Evolutionary conservation across 1,284 basidiomycete species (phyloP).

Genomic region (Rhodotorula sp.): DNA sequence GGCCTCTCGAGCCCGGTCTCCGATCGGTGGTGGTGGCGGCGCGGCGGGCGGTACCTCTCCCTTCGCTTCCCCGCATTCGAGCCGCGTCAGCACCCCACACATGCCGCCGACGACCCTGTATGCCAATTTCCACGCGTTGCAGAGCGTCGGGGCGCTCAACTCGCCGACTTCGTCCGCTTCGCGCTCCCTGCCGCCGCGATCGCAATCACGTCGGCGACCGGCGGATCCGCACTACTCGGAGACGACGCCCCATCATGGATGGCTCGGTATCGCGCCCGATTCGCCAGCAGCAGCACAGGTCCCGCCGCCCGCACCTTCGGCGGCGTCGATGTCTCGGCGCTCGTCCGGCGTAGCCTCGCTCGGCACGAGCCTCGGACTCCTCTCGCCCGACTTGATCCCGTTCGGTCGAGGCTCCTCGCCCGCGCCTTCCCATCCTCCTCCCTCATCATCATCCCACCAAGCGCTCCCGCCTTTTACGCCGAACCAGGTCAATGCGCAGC

Average conservation of each 20-base stretch:
- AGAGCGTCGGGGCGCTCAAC: slow-evolving; percentile 3
- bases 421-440: neutral
- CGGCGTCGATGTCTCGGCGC: slow-evolving; percentile 13
- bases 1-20: slow-evolving; percentile 19
- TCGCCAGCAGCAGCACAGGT: neutral
- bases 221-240: slow-evolving; percentile 7
- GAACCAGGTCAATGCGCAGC: slow-evolving; percentile 58
- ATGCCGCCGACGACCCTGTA: slow-evolving; percentile 36
- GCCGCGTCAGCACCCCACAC: slow-evolving; percentile 22
- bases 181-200: slow-evolving; percentile 11
- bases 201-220: neutral
- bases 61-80: slow-evolving; percentile 7
- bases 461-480: neutral
- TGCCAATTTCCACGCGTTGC: slow-evolving; percentile 36
- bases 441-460: neutral
- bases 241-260: neutral
- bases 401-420: neutral
- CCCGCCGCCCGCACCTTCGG: neutral
- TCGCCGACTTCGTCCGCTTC: slow-evolving; percentile 8
- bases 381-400: slow-evolving; percentile 24
- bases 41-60: neutral
- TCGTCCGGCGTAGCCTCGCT: slow-evolving; percentile 4
- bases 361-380: slow-evolving; percentile 6
- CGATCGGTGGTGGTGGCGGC: neutral
- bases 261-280: slow-evolving; percentile 2